Evolutionary conservation across 208 protist species (phyloP).

Genomic region (Trypanosoma congolense): DNA sequence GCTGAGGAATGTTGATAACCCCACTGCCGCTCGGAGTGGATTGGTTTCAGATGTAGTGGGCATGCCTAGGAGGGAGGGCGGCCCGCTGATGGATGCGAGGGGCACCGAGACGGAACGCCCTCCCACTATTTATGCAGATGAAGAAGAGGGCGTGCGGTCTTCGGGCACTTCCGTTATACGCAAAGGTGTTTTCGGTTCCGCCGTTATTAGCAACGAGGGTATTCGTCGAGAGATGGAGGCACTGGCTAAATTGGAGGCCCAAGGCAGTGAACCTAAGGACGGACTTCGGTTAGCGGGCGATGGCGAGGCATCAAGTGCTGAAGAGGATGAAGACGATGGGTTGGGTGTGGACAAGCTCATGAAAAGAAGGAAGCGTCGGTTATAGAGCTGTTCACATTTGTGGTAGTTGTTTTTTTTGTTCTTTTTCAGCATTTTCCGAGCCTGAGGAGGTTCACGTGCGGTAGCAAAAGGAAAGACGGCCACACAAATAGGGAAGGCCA

Average conservation of each 20-base stretch:
- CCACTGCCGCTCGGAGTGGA: not conserved
- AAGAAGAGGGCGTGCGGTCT: slow-evolving; percentile 21
- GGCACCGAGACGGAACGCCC: no score
- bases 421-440: no score
- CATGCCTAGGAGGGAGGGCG: no score
- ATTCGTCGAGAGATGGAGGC: slow-evolving; percentile 71
- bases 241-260: slow-evolving; percentile 34
- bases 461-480: no score
- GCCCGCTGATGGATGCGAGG: no score
- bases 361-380: slow-evolving; percentile 32
- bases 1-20: slow-evolving; percentile 38
- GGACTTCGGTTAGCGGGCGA: slow-evolving; percentile 13
- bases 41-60: not conserved
- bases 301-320: slow-evolving; percentile 1
- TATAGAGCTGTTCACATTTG: slow-evolving; percentile 3
- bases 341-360: slow-evolving; percentile 30
- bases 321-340: slow-evolving; percentile 25
- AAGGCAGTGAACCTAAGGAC: slow-evolving; percentile 19
- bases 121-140: slow-evolving; percentile 9
- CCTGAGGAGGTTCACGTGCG: no score
- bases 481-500: no score
- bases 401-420: not conserved
- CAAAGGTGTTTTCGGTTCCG: slow-evolving; percentile 43
- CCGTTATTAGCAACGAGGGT: slow-evolving; percentile 72
- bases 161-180: slow-evolving; percentile 24